A percentile compares a stretch with the other conserved stretches of the same genome.
Conservation (phyloP, 768 basidiomycete genomes). For the Naematelia encephala region DNA sequence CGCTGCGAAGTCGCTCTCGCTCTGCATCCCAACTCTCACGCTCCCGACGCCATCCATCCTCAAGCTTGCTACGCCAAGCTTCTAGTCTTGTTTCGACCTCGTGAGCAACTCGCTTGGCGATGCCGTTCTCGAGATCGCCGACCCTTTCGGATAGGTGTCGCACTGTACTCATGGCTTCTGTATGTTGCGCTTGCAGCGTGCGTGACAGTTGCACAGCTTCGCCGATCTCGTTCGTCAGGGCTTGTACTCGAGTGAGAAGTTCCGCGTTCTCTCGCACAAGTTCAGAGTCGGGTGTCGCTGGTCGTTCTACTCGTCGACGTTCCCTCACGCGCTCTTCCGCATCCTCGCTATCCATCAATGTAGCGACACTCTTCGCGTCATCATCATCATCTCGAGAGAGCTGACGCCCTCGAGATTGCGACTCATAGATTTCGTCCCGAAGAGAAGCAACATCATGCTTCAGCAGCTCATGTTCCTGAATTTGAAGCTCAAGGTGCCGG, state of each 20-base stretch:
- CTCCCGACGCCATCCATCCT: slow-evolving; percentile 72
- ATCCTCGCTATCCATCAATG: slow-evolving; percentile 56
- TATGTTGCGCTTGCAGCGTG: slow-evolving; percentile 72
- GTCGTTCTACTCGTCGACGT: slow-evolving; percentile 58
- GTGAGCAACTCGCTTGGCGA: slow-evolving; percentile 39
- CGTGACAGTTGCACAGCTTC: slow-evolving; percentile 70
- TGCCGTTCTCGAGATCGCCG: slow-evolving; percentile 41
- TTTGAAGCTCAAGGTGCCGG: slow-evolving; percentile 67
- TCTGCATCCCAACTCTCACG: slow-evolving; percentile 80
- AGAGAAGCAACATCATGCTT: slow-evolving; percentile 72
- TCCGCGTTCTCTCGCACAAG: slow-evolving; percentile 55
- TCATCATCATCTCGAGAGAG: slow-evolving; percentile 45
- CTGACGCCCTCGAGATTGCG: slow-evolving; percentile 21
- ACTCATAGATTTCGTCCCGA: slow-evolving; percentile 60
- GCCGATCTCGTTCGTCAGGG: slow-evolving; percentile 68
- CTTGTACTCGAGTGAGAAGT: slow-evolving; percentile 62
- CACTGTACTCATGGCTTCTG: slow-evolving; percentile 61
- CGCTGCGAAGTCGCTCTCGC: slow-evolving; percentile 67
- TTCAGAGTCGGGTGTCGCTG: slow-evolving; percentile 72
- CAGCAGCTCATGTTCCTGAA: slow-evolving; percentile 78
- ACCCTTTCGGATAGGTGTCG: slow-evolving; percentile 42
- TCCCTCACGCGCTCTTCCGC: slow-evolving; percentile 31
- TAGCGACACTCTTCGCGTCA: slow-evolving; percentile 69
- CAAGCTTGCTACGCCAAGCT: slow-evolving; percentile 74
- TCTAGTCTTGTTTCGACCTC: slow-evolving; percentile 52